phyloP scores from a whole-genome alignment of 2,329 filamentous ascomycete species.

The Cladosporium velox region DNA sequence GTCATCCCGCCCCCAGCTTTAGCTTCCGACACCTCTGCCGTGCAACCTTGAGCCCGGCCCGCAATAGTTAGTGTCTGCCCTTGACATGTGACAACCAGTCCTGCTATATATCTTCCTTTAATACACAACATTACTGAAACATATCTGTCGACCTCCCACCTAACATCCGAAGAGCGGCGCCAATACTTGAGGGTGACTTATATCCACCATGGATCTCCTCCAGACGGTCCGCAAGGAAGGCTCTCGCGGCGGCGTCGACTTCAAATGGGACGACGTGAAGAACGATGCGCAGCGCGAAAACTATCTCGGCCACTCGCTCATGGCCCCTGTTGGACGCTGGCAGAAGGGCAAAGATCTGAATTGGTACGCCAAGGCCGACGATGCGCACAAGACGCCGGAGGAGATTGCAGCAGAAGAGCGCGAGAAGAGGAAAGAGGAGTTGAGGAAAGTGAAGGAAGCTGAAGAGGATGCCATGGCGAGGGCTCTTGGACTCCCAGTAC shows the following conservation, averaged over 20 bases:
- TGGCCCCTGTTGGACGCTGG: slow-evolving; percentile 88
- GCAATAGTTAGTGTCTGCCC: background rate
- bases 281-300: slow-evolving; percentile 85
- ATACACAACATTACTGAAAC: background rate
- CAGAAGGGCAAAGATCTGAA: slow-evolving; percentile 71
- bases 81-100: slow-evolving; percentile 15
- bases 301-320: slow-evolving; percentile 85
- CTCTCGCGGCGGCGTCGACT: slow-evolving; percentile 86
- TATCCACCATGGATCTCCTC: slow-evolving; percentile 77
- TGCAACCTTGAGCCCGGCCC: background rate
- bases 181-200: too few species aligned
- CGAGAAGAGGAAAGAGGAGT: slow-evolving; percentile 70
- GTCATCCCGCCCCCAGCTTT: slow-evolving; percentile 15
- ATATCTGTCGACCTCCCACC: background rate
- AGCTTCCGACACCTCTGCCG: background rate
- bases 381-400: slow-evolving; percentile 50
- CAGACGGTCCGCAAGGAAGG: slow-evolving; percentile 90
- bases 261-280: slow-evolving; percentile 95
- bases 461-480: slow-evolving; percentile 88
- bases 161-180: background rate
- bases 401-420: slow-evolving; percentile 63
- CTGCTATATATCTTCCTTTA: background rate
- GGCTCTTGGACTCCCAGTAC: slow-evolving; percentile 77
- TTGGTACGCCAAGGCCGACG: slow-evolving; percentile 66
- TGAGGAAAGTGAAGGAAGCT: slow-evolving; percentile 80